Conservation (phyloP, 2,329 filamentous ascomycete genomes). For the Fusarium nanum region DNA sequence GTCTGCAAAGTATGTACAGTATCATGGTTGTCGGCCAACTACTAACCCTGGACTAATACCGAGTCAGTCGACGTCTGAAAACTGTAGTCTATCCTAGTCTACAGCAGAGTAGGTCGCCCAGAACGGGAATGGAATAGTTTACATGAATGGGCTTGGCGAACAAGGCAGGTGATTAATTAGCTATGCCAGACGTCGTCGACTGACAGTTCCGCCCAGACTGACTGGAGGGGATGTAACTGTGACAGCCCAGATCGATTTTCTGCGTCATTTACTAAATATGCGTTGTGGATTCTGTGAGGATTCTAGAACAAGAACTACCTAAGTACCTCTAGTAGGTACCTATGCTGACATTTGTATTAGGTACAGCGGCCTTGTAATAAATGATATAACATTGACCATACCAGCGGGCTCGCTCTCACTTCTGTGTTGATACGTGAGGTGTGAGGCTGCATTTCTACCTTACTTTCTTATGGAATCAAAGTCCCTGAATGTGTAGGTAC, state of each 20-base stretch:
- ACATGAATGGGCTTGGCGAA: constrained; percentile 13
- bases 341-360: not conserved
- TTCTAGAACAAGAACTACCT: constrained; percentile 21
- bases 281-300: not conserved
- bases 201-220: constrained; percentile 24
- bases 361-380: not conserved
- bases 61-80: constrained; percentile 20
- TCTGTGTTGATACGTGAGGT: not conserved
- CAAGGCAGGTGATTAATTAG: constrained; percentile 18
- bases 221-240: constrained; percentile 13
- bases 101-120: constrained; percentile 6
- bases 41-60: not conserved
- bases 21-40: not conserved
- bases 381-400: not conserved
- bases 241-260: not conserved
- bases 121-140: constrained; percentile 17
- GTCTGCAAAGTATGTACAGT: not conserved
- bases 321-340: not conserved
- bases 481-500: not conserved
- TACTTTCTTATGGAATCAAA: not conserved
- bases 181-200: constrained; percentile 15
- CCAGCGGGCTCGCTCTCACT: not conserved
- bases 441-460: not conserved
- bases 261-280: constrained; percentile 24
- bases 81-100: not conserved